These are phyloP conservation scores for Camellia oleifera DNA, from an alignment of 179 eudicot species.

Conservation along the genomic window DNA sequence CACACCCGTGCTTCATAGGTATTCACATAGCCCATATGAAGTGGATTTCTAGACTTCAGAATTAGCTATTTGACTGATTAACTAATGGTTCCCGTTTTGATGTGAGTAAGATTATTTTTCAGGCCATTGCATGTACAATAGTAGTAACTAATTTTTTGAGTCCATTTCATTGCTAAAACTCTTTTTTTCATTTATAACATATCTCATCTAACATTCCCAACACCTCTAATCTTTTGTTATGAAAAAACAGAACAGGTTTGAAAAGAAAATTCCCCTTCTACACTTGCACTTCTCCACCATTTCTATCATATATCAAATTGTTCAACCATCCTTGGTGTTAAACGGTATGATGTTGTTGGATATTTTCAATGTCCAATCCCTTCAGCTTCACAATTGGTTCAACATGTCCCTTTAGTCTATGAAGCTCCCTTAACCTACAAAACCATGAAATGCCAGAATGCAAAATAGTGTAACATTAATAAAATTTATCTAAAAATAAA, in stretches of 20 bases:
- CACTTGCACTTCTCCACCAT: background rate
- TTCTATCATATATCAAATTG: background rate
- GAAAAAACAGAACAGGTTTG: background rate
- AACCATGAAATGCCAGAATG: background rate
- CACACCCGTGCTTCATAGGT: too few species aligned
- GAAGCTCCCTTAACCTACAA: constrained; percentile 32
- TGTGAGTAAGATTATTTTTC: too few species aligned
- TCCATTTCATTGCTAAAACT: too few species aligned
- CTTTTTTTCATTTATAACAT: too few species aligned
- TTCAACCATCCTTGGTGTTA: background rate
- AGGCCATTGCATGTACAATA: too few species aligned
- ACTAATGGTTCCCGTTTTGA: too few species aligned
- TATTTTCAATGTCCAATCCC: constrained; percentile 24
- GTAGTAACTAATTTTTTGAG: too few species aligned
- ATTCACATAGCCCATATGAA: too few species aligned
- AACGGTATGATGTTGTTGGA: constrained; percentile 31
- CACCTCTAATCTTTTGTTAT: background rate
- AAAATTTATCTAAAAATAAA: too few species aligned
- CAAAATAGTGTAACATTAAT: too few species aligned
- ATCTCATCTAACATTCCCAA: background rate
- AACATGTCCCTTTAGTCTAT: constrained; percentile 32
- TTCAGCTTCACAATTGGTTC: constrained; percentile 33
- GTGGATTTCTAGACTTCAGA: too few species aligned
- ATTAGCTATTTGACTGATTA: too few species aligned
- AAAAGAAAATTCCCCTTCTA: background rate